phyloP scores from a whole-genome alignment of 2,329 filamentous ascomycete species.

The Coniosporium uncinatum region DNA sequence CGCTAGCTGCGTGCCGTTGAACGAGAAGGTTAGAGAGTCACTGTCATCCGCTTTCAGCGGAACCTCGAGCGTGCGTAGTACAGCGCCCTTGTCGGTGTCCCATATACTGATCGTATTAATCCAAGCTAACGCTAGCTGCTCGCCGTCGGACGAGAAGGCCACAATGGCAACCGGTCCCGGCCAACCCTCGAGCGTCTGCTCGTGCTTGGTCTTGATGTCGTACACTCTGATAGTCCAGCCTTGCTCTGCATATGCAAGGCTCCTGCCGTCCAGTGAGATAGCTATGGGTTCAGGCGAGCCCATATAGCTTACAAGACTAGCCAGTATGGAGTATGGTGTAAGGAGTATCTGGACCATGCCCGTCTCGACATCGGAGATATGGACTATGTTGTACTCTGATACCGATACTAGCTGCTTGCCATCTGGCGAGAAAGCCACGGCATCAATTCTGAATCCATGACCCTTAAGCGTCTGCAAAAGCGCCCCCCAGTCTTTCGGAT shows the following conservation, averaged over 20 bases:
- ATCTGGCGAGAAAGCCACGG: constrained; percentile 7
- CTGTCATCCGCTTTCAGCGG: too few relatives aligned
- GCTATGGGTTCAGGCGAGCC: too few relatives aligned
- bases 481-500: constrained; percentile 12
- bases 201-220: too few relatives aligned
- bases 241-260: too few relatives aligned
- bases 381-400: constrained; percentile 6
- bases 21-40: not conserved
- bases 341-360: not conserved
- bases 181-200: constrained; percentile 15
- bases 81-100: not conserved
- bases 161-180: constrained; percentile 1
- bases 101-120: not conserved
- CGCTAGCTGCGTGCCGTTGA: not conserved
- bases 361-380: not conserved
- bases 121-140: not conserved
- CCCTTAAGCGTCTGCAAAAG: constrained; percentile 16
- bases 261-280: too few relatives aligned
- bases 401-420: constrained; percentile 8
- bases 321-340: too few relatives aligned
- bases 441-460: constrained; percentile 1
- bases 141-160: constrained; percentile 8
- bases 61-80: not conserved
- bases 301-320: too few relatives aligned
- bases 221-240: too few relatives aligned